Base-by-base conservation (phyloP, 306 rosid species). In the Geum urbanum region DNA sequence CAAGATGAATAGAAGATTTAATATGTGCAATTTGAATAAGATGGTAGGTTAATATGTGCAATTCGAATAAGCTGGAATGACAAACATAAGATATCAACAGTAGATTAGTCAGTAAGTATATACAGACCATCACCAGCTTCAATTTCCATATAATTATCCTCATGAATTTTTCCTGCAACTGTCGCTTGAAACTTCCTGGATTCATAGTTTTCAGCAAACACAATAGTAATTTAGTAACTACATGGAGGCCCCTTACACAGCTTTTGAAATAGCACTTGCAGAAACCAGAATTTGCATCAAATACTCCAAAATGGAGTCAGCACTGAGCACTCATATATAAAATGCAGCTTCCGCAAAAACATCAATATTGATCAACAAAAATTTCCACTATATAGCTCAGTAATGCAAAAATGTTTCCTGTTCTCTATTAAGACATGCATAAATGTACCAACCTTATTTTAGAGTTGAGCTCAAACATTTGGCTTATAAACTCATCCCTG, bases 111-210 rank as follows among this genome's bases (percentile, higher is more conserved):
- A 24, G 15, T 9, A 16, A 67, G 7, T 49, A 16, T 50, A 49
- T 52, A 54, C 63, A 52, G 72, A 82, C 86, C 84, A 75, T 47
- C 65, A 72, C 80, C 78, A 64, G 82, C 72, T 43, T 72, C 74
- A 65, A 55, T 22, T 63, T 66, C 71, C 75, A 54, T 45, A 58
- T 53, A 55, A 70, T 71, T 77, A 59, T 69, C 81, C 2, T 71
- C 69, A 53, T 70, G 74, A 65, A 70, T 24, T 62, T 75, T 66
- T 22, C 65, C 61, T 66, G 79, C 69, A 53, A 75, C 18, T 51
- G 72, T 55, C 68, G 80, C 81, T 22, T 84, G 97, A 72, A 85
- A 88, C 63, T 83, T 81, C 86, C 97, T 92, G 86, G 69, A 73
- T 53, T 69, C 7, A 71, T 41, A 77, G 45, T 15, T 37, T 10